A percentile compares a stretch with the other conserved stretches of the same genome.
Conservation (phyloP, 495 filamentous ascomycete species). For the Aspergillus cavernicola region DNA sequence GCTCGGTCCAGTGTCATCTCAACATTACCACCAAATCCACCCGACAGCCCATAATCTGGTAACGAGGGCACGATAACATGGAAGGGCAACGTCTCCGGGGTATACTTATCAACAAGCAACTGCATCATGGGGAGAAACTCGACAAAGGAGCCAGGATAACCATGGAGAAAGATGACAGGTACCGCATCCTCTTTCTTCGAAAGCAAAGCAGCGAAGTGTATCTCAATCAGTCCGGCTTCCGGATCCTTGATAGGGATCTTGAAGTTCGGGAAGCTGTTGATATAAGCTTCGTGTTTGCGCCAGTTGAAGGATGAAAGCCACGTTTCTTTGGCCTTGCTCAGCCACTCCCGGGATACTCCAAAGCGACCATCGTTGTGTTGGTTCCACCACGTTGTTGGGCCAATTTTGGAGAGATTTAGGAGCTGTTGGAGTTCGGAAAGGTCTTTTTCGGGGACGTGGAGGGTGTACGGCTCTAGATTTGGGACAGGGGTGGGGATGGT, state of each 20-base stretch:
- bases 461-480: constrained; percentile 31
- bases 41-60: constrained; percentile 60
- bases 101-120: constrained; percentile 47
- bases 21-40: constrained; percentile 41
- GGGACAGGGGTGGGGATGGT: neutral
- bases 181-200: constrained; percentile 56
- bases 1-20: constrained; percentile 44
- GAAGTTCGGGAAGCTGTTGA: constrained; percentile 65
- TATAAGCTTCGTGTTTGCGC: constrained; percentile 25
- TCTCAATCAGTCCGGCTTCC: constrained; percentile 20
- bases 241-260: constrained; percentile 43
- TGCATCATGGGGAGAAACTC: constrained; percentile 37
- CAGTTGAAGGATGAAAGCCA: constrained; percentile 49
- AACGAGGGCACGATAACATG: constrained; percentile 63
- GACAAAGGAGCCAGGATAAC: constrained; percentile 46
- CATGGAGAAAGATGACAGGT: constrained; percentile 58
- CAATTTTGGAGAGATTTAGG: constrained; percentile 48
- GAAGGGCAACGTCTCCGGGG: constrained; percentile 53
- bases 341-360: constrained; percentile 56
- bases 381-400: constrained; percentile 49
- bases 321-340: constrained; percentile 40
- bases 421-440: constrained; percentile 47
- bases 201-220: constrained; percentile 64
- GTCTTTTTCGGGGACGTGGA: constrained; percentile 41
- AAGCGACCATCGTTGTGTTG: constrained; percentile 40